Base-by-base conservation (phyloP, 352 stramenopile species). In the Globisporangium spinosum region DNA sequence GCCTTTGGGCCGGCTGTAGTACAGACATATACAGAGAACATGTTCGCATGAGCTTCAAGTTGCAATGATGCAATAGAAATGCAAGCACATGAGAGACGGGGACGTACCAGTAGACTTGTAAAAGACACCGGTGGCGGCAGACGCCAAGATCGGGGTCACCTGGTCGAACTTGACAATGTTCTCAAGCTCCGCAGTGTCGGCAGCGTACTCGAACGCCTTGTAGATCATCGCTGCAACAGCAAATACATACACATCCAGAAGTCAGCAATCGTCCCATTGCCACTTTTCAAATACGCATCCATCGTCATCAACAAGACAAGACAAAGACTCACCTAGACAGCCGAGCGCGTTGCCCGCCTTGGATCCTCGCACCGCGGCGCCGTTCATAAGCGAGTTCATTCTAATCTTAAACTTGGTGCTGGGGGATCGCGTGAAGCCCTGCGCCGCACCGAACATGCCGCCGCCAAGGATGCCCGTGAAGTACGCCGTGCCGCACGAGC, bases 301-400 rank as follows among this genome's bases (percentile, higher is more conserved):
- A 51, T 17, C n/a, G 9, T 34, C 7, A 56, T 51, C 27, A 0
- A 58, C 23, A 34, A 61, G 17, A 62, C 7, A 27, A 49, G 23
- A 20, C 43, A 74, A 32, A 15, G 23, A 76, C 80, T 60, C 64
- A 94, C 86, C 82, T 54, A 95, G 64, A 76, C 87, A 91, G 23
- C 83, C 89, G 17, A 96, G 76, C 7, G 86, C 86, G 58, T 96
- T 96, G 70, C 89, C 89, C 8, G 85, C 84, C 71, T 93, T 94
- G 63, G 89, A 96, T 27, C 89, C 89, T 8, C 87, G 87, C 55
- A 89, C 76, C 3, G 83, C 85, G 9, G 87, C 87, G 43, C 85
- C 85, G 70, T 96, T 96, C 77, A 96, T 90, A n/a, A 96, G 71
- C 69, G 83, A 83, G 67, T 96, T 96, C 82, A 96, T 90, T 65